These are phyloP conservation scores for Dentipellis fragilis DNA, from an alignment of 768 basidiomycete species.

Conservation along the genomic window DNA sequence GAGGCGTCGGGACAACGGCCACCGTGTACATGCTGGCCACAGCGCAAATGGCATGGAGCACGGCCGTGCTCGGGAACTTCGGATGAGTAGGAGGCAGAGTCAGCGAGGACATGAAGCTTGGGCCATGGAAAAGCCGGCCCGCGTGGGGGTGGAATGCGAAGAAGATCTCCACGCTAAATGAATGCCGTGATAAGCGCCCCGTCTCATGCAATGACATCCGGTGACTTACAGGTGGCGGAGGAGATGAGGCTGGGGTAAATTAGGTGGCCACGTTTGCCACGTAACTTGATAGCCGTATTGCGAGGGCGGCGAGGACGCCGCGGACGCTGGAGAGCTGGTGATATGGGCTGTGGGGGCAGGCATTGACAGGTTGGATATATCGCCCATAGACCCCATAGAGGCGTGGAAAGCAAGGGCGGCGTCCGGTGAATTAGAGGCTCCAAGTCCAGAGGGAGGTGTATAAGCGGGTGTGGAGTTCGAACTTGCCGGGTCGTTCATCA, in stretches of 20 bases:
- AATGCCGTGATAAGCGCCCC: not conserved
- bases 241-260: conserved; percentile 52
- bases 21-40: conserved; percentile 69
- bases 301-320: not conserved
- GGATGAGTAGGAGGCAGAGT: conserved; percentile 56
- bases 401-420: no score
- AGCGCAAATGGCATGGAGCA: conserved; percentile 85
- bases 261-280: conserved; percentile 39
- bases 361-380: not conserved
- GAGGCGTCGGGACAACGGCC: conserved; percentile 47
- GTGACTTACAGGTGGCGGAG: conserved; percentile 52
- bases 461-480: not conserved
- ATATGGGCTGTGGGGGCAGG: not conserved
- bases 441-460: not conserved
- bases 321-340: not conserved
- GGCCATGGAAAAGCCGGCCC: conserved; percentile 54
- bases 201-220: not conserved
- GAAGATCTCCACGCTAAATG: conserved; percentile 60
- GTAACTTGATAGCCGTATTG: conserved; percentile 7
- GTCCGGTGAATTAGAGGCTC: no score
- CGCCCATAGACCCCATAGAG: not conserved
- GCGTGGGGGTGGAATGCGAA: conserved; percentile 73
- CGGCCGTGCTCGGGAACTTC: conserved; percentile 58
- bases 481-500: not conserved
- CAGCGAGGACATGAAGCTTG: conserved; percentile 56